phyloP scores from a whole-genome alignment of 108 stramenopile genomes.

The Pelagomonas calceolata region DNA sequence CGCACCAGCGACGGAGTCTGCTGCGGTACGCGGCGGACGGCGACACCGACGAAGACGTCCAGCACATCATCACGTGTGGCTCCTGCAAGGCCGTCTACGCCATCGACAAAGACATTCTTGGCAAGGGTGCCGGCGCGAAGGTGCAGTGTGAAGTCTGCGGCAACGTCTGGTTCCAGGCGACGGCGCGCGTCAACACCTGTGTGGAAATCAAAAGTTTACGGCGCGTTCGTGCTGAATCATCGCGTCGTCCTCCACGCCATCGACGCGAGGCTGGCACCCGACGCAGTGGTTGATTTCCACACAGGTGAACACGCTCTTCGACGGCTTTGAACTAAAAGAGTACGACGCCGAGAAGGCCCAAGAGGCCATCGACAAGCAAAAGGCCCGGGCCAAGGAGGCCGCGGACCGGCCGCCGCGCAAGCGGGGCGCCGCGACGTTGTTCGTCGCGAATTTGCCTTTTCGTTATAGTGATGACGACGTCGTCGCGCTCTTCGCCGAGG shows the following conservation, averaged over 20 bases:
- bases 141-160: not conserved
- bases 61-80: not conserved
- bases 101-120: not conserved
- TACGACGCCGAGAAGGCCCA: conserved; percentile 45
- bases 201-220: no score
- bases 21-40: no score
- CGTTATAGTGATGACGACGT: not conserved
- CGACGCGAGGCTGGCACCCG: no score
- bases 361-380: conserved; percentile 37
- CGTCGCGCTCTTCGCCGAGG: not conserved
- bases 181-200: not conserved
- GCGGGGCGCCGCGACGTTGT: not conserved
- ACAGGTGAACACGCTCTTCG: no score
- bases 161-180: not conserved
- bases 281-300: no score
- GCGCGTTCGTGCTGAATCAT: no score
- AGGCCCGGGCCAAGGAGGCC: conserved; percentile 24
- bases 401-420: no score
- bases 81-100: not conserved
- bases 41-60: no score
- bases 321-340: conserved; percentile 37
- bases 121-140: not conserved
- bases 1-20: no score
- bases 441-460: not conserved
- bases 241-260: no score